phyloP scores from a whole-genome alignment of 192 early-diverging fungal species.

The Linnemannia exigua region DNA sequence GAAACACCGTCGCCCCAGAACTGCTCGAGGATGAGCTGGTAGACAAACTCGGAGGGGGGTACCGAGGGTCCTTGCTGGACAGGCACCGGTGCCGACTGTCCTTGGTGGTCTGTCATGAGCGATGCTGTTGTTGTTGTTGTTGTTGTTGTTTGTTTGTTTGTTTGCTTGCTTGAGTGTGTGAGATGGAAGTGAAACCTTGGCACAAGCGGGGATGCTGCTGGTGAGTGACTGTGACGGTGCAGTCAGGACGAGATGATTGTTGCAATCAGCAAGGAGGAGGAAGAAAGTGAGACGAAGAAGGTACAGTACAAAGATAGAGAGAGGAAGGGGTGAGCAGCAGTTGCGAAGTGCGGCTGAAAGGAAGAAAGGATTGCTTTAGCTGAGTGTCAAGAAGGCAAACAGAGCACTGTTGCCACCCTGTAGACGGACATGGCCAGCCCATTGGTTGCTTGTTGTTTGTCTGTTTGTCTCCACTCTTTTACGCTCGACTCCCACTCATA shows the following conservation, averaged over 20 bases:
- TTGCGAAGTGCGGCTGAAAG: background rate
- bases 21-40: constrained; percentile 53
- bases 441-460: background rate
- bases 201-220: background rate
- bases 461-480: background rate
- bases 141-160: too few species aligned
- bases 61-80: constrained; percentile 12
- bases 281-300: background rate
- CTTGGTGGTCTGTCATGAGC: background rate
- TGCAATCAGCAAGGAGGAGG: background rate
- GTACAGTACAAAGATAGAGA: background rate
- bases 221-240: background rate
- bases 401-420: background rate
- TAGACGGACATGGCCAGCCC: background rate
- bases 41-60: constrained; percentile 48
- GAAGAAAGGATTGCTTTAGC: background rate
- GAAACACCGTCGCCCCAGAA: constrained; percentile 58
- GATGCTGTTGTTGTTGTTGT: background rate
- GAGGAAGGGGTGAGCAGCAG: background rate
- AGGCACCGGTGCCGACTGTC: background rate
- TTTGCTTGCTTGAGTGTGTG: too few species aligned
- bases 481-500: background rate
- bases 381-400: background rate
- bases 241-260: too few species aligned
- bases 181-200: background rate